Percentiles rank a stretch among this genome's conserved stretches.
Evolutionary conservation across 2,329 filamentous ascomycete genomes (phyloP).

Genomic region (Mycosphaerella sp.): DNA sequence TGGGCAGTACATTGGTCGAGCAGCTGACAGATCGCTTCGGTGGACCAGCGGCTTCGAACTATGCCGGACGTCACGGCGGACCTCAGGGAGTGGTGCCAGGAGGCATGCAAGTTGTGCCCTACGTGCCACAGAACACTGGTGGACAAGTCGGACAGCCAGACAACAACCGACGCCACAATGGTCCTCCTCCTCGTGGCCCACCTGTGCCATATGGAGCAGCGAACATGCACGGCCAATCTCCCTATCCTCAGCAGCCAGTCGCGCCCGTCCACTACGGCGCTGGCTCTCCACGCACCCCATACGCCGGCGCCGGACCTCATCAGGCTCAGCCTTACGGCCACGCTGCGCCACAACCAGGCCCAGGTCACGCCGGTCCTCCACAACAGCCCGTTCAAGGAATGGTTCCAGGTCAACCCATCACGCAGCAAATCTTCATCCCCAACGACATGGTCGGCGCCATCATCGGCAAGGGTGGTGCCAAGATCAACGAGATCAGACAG

Average conservation of each 20-base stretch:
- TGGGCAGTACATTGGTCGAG: constrained; percentile 94
- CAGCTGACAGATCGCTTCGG: constrained; percentile 96
- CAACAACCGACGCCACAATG: constrained; percentile 65
- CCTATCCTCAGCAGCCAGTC: constrained; percentile 43
- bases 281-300: constrained; percentile 64
- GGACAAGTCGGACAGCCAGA: constrained; percentile 91
- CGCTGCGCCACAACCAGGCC: constrained; percentile 52
- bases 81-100: constrained; percentile 91
- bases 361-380: constrained; percentile 59
- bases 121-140: constrained; percentile 85
- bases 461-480: constrained; percentile 95
- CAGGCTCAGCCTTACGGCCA: constrained; percentile 51
- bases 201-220: constrained; percentile 48
- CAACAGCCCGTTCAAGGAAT: constrained; percentile 65
- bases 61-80: constrained; percentile 88
- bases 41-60: constrained; percentile 92
- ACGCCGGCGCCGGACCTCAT: constrained; percentile 69
- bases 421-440: constrained; percentile 97
- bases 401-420: constrained; percentile 76
- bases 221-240: constrained; percentile 58
- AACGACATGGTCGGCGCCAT: constrained; percentile 99
- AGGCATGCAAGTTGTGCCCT: constrained; percentile 98
- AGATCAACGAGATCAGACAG: constrained; percentile 99
- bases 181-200: constrained; percentile 66
- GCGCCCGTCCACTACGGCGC: constrained; percentile 74